Evolutionary conservation across 768 basidiomycete species (phyloP).

Genomic region (Lactarius psammicola): DNA sequence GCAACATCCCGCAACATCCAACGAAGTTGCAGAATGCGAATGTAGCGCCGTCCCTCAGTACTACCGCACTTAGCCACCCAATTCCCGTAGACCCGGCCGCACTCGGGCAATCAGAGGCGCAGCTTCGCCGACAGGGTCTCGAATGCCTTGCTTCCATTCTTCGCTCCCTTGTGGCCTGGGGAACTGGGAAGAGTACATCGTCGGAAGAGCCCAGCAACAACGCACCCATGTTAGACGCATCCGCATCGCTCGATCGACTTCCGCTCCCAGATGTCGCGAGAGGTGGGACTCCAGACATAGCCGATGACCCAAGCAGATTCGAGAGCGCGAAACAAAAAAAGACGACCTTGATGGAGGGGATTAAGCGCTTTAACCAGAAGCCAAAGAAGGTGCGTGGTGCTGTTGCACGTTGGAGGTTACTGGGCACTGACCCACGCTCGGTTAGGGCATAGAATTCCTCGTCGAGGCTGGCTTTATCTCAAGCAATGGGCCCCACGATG

Average conservation of each 20-base stretch:
- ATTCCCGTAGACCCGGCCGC: slow-evolving; percentile 65
- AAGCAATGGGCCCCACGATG: slow-evolving; percentile 64
- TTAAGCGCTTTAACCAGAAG: slow-evolving; percentile 98
- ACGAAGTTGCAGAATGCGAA: slow-evolving; percentile 43
- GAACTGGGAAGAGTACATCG: slow-evolving; percentile 49
- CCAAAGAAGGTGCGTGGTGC: slow-evolving; percentile 77
- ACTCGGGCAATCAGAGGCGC: slow-evolving; percentile 74
- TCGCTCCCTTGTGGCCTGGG: slow-evolving; percentile 90
- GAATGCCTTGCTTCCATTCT: slow-evolving; percentile 90
- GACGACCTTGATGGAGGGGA: slow-evolving; percentile 89
- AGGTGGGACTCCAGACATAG: slow-evolving; percentile 70
- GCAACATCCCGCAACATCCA: slow-evolving; percentile 58
- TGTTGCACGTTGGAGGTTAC: background rate
- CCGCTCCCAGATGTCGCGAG: slow-evolving; percentile 51
- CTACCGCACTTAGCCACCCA: slow-evolving; percentile 60
- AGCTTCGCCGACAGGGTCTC: slow-evolving; percentile 87
- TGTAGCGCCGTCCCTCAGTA: slow-evolving; percentile 63
- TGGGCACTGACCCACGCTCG: slow-evolving; percentile 7
- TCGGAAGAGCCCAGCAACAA: slow-evolving; percentile 41
- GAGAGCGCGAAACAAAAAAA: slow-evolving; percentile 97
- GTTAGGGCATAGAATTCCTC: slow-evolving; percentile 85
- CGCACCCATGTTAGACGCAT: slow-evolving; percentile 50
- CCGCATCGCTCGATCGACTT: slow-evolving; percentile 53
- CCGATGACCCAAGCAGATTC: slow-evolving; percentile 90
- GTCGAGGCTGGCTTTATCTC: slow-evolving; percentile 85